Conservation (phyloP, 2,329 filamentous ascomycete species). For the Colletotrichum nymphaeae region DNA sequence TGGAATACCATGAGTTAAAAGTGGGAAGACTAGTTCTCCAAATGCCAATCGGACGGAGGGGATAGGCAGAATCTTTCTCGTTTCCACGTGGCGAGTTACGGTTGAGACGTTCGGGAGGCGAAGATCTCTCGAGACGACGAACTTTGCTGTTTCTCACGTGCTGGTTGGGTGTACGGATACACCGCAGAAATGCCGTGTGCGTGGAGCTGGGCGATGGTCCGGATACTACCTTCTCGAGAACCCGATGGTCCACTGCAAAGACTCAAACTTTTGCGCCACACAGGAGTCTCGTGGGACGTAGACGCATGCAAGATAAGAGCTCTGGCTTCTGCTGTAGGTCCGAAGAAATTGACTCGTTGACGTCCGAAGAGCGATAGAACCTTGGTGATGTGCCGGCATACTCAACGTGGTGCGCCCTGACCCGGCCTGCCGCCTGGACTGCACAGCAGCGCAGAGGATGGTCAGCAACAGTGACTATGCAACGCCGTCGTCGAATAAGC, state of each 20-base stretch:
- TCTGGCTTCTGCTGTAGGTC: too few species aligned
- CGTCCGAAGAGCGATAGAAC: not conserved
- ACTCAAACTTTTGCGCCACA: not conserved
- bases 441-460: not conserved
- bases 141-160: not conserved
- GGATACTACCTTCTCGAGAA: not conserved
- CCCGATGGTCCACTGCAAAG: not conserved
- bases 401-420: conserved; percentile 1
- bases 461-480: not conserved
- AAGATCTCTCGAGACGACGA: not conserved
- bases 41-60: conserved; percentile 13
- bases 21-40: not conserved
- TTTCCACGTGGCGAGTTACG: not conserved
- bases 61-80: not conserved
- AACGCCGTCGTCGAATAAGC: conserved; percentile 23
- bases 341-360: not conserved
- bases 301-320: not conserved
- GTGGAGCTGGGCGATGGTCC: not conserved
- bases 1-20: not conserved
- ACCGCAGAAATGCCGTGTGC: conserved; percentile 4
- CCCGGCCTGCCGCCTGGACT: not conserved
- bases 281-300: not conserved
- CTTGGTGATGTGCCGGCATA: conserved; percentile 4
- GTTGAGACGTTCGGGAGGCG: not conserved
- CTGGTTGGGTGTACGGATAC: not conserved